These are phyloP conservation scores for Trichothecium roseum DNA, from an alignment of 2,329 filamentous ascomycete genomes.

Conservation along the genomic window DNA sequence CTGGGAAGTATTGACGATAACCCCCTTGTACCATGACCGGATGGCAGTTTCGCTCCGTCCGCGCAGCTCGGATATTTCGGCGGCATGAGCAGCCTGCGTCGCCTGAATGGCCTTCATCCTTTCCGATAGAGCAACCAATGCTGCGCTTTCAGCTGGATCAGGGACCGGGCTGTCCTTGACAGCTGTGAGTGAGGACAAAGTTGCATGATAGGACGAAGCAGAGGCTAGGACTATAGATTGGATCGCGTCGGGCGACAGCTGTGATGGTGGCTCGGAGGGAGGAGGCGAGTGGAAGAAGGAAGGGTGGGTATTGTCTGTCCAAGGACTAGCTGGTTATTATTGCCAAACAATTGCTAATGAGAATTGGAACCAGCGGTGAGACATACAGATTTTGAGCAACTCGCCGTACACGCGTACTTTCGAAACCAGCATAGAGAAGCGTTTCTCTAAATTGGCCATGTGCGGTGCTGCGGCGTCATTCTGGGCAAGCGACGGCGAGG, in stretches of 20 bases:
- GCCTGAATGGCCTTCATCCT: constrained; percentile 52
- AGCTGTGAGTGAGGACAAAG: constrained; percentile 47
- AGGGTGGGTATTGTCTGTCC: constrained; percentile 40
- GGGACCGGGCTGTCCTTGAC: constrained; percentile 46
- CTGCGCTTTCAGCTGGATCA: constrained; percentile 41
- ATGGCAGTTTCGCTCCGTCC: constrained; percentile 52
- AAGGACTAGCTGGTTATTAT: not conserved
- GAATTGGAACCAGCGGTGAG: not conserved
- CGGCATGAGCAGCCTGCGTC: constrained; percentile 50
- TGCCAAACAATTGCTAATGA: not conserved
- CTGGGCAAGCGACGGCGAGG: constrained; percentile 19
- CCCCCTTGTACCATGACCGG: constrained; percentile 63
- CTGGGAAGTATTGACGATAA: constrained; percentile 56
- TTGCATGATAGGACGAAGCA: constrained; percentile 43
- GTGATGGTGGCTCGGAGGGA: constrained; percentile 35
- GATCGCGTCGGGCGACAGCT: constrained; percentile 40
- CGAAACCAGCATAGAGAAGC: constrained; percentile 39
- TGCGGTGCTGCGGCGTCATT: constrained; percentile 30
- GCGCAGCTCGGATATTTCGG: constrained; percentile 53
- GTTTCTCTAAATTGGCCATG: constrained; percentile 41
- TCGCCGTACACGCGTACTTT: constrained; percentile 47
- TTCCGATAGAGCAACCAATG: constrained; percentile 46
- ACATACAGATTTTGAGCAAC: constrained; percentile 47
- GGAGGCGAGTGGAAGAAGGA: constrained; percentile 41
- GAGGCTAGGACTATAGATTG: constrained; percentile 45